Percentiles rank a stretch among this genome's conserved stretches.
phyloP scores from a whole-genome alignment of 352 stramenopile genomes.

The Pythium rishiriense region DNA sequence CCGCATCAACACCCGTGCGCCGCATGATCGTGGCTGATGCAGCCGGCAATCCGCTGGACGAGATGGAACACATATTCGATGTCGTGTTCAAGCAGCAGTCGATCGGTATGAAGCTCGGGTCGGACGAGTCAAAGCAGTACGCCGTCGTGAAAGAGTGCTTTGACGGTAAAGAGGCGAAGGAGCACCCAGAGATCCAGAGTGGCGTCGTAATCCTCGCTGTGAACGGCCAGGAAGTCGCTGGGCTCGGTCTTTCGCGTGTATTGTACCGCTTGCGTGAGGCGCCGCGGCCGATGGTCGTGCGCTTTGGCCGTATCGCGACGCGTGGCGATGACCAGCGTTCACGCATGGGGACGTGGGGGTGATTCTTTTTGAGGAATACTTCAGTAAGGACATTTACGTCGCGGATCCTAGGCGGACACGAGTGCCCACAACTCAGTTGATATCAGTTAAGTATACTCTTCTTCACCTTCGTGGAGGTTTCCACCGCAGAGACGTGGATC shows the following conservation, averaged over 20 bases:
- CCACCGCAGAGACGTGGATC: too few relatives aligned
- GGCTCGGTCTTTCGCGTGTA: conserved; percentile 69
- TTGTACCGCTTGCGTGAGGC: conserved; percentile 77
- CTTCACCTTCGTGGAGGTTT: not conserved
- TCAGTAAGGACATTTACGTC: too few relatives aligned
- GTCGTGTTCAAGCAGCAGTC: conserved; percentile 87
- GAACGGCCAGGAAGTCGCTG: conserved; percentile 76
- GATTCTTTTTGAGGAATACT: conserved; percentile 1
- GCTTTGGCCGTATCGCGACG: conserved; percentile 63
- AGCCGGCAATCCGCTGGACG: conserved; percentile 41
- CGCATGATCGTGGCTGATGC: conserved; percentile 5
- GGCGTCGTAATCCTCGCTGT: conserved; percentile 82
- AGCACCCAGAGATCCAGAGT: conserved; percentile 78
- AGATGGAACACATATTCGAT: conserved; percentile 80
- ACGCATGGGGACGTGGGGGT: conserved; percentile 48
- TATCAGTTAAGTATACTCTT: conserved; percentile 9
- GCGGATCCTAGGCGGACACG: not conserved
- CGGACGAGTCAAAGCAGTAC: conserved; percentile 69
- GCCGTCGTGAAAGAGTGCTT: conserved; percentile 85
- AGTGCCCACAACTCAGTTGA: not conserved
- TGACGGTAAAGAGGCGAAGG: conserved; percentile 65
- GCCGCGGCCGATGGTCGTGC: conserved; percentile 76
- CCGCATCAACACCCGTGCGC: conserved; percentile 2
- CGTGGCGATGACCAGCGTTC: conserved; percentile 29
- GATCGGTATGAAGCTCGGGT: conserved; percentile 81